These are phyloP conservation scores for Wallacemonas collosoma DNA, from an alignment of 208 protist genomes.

Conservation along the genomic window DNA sequence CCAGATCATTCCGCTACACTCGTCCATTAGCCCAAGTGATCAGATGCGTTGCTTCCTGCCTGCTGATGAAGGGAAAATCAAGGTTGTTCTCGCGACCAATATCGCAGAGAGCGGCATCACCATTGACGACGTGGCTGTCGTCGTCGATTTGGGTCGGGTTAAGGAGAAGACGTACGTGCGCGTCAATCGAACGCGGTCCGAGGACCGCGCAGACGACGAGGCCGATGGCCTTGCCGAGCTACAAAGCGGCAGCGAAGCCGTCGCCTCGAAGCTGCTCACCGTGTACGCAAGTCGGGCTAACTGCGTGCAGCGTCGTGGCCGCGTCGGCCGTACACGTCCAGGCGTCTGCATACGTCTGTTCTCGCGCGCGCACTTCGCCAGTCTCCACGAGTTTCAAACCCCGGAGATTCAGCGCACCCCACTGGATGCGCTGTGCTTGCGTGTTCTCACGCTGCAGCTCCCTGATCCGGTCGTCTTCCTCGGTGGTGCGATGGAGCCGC, in stretches of 20 bases:
- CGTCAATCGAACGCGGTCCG: neutral
- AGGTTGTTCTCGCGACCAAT: constrained; percentile 99
- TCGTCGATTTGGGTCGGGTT: constrained; percentile 96
- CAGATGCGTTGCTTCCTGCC: constrained; percentile 98
- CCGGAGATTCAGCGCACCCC: constrained; percentile 95
- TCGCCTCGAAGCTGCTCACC: constrained; percentile 61
- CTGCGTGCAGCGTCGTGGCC: constrained; percentile 93
- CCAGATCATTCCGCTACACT: constrained; percentile 87
- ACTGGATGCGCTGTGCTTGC: constrained; percentile 93
- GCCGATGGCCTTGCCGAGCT: neutral
- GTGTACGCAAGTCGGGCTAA: constrained; percentile 88
- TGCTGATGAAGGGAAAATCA: constrained; percentile 85
- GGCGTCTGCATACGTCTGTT: constrained; percentile 95
- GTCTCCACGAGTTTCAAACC: constrained; percentile 85
- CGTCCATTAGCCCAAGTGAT: constrained; percentile 94
- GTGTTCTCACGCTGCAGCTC: constrained; percentile 65
- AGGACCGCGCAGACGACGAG: constrained; percentile 9
- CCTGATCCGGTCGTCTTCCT: constrained; percentile 76
- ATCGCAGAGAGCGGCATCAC: constrained; percentile 99
- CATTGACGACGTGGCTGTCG: constrained; percentile 98
- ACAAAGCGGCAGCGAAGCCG: neutral
- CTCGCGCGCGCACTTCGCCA: constrained; percentile 77
- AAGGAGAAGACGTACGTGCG: constrained; percentile 96
- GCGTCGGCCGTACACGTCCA: constrained; percentile 92
- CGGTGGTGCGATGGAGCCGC: constrained; percentile 75